Conservation (phyloP, 495 filamentous ascomycete species). For the Zalerion maritima region DNA sequence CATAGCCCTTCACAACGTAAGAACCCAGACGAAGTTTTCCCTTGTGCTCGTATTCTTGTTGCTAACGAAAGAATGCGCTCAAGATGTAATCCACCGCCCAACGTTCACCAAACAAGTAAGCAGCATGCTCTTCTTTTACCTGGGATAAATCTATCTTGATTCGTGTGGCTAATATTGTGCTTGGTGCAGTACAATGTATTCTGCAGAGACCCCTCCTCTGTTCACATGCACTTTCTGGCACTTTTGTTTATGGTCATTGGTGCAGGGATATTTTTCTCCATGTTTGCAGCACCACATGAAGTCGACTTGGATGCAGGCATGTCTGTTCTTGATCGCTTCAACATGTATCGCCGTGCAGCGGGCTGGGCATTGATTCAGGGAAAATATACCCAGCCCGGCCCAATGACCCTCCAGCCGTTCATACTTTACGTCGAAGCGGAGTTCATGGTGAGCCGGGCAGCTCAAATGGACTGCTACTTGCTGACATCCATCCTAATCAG, state of each 20-base stretch:
- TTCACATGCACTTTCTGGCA: constrained; percentile 29
- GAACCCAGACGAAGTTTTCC: constrained; percentile 3
- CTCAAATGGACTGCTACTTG: constrained; percentile 33
- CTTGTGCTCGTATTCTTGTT: constrained; percentile 1
- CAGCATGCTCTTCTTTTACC: no score
- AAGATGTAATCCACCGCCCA: constrained; percentile 28
- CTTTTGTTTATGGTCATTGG: constrained; percentile 28
- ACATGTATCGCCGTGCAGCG: constrained; percentile 19
- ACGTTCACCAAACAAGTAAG: constrained; percentile 21
- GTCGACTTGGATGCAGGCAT: constrained; percentile 16
- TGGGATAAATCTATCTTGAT: background rate
- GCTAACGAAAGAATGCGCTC: background rate
- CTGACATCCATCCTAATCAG: constrained; percentile 31
- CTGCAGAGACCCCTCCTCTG: constrained; percentile 22
- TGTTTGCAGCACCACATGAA: constrained; percentile 23
- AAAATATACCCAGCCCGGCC: constrained; percentile 31
- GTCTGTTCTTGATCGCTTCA: constrained; percentile 21
- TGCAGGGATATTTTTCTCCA: constrained; percentile 24
- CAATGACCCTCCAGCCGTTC: constrained; percentile 33
- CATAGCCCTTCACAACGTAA: constrained; percentile 28
- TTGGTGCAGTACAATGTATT: constrained; percentile 35
- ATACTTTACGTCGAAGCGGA: constrained; percentile 31
- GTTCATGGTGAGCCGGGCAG: constrained; percentile 27
- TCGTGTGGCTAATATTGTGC: background rate
- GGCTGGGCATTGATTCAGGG: constrained; percentile 26